Evolutionary conservation across 1,284 basidiomycete species (phyloP), one percentile per base, ranked within the genome.

Genomic region (Naganishia liquefaciens): DNA sequence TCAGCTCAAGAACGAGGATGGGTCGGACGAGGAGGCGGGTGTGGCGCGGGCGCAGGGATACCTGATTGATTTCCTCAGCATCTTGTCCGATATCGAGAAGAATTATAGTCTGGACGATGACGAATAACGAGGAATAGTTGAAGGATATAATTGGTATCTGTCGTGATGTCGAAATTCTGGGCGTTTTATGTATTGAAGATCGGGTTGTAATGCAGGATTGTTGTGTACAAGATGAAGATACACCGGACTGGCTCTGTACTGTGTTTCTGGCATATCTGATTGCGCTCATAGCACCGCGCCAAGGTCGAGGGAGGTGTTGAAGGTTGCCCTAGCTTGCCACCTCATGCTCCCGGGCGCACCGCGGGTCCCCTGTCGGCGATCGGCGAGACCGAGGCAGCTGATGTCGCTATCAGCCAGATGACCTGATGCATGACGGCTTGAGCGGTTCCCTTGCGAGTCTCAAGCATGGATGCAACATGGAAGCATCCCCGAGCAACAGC

Each of bases 81-180:
- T 93, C 70, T 77, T 93, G 43, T 89, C 88, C 23, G 91, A 93
- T 77, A 91, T 93, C 70, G 91, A 93, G 63, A 71, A 69, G 37
- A 62, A 76, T 50, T 77, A 75, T 60, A 68, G 67, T 15, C 55
- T 76, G 63, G 70, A 71, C 21, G 75, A 77, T 54, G 72, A 76
- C 33, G 64, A 68, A 49, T 53, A 65, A 37, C 13, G 21, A 44
- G 43, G n/a, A 7, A 21, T 4, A 37, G 2, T 7, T n/a, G n/a
- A n/a, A 37, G 9, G 33, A 13, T 7, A 13, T 13, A 5, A 37
- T 7, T 37, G 33, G 1, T 37, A 13, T 7, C 3, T 37, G 33
- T 4, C 13, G 33, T 13, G 9, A 5, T 37, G 33, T 37, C 9
- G 9, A 2, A 37, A 37, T 37, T 37, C 13, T 37, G 33, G 33